Evolutionary conservation across 2,329 filamentous ascomycete species (phyloP).

Genomic region (Neocucurbitaria cava): DNA sequence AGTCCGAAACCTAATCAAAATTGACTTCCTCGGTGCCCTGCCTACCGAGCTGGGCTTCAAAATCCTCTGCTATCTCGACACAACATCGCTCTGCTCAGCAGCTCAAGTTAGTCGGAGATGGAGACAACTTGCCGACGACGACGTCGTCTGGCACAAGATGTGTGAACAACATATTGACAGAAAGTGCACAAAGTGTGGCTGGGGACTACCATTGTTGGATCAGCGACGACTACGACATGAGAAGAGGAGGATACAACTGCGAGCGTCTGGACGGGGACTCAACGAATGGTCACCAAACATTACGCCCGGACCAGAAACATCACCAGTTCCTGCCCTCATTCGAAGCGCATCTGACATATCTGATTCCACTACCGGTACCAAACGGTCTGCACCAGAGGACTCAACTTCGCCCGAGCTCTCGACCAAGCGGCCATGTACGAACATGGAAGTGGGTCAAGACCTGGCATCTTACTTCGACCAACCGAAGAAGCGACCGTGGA

Average conservation of each 20-base stretch:
- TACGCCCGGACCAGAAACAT: constrained; percentile 55
- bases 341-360: constrained; percentile 21
- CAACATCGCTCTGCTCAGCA: constrained; percentile 91
- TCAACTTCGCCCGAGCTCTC: constrained; percentile 30
- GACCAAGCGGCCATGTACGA: constrained; percentile 46
- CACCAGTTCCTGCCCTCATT: constrained; percentile 14
- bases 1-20: constrained; percentile 93
- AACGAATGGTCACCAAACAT: constrained; percentile 62
- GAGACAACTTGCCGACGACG: constrained; percentile 91
- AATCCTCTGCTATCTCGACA: constrained; percentile 91
- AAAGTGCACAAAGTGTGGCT: constrained; percentile 94
- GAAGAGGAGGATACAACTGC: constrained; percentile 81
- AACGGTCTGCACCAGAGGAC: constrained; percentile 38
- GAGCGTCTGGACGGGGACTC: constrained; percentile 65
- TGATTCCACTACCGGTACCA: constrained; percentile 26
- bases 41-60: constrained; percentile 92
- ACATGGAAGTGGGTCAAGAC: constrained; percentile 28
- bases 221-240: constrained; percentile 86
- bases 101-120: constrained; percentile 91
- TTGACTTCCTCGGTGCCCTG: constrained; percentile 91
- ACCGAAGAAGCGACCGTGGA: constrained; percentile 74
- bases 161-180: constrained; percentile 96
- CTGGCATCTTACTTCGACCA: constrained; percentile 59
- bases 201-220: constrained; percentile 89
- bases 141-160: constrained; percentile 98